Conservation (phyloP, 1,284 basidiomycete species). For the Pseudozyma sp. region DNA sequence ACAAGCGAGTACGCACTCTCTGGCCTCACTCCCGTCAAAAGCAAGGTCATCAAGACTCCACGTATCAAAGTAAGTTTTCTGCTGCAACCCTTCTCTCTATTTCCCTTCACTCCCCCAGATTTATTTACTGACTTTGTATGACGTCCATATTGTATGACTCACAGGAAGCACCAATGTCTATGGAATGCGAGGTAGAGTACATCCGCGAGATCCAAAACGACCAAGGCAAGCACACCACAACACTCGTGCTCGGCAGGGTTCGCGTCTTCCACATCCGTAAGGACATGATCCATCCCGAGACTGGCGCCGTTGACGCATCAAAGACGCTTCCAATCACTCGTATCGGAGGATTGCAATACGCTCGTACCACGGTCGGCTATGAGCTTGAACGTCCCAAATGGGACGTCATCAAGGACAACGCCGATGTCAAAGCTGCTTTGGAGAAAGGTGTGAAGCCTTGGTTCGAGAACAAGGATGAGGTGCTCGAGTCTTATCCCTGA, state of each 20-base stretch:
- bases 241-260: slow-evolving; percentile 53
- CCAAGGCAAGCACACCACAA: slow-evolving; percentile 55
- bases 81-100: neutral
- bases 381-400: slow-evolving; percentile 55
- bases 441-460: slow-evolving; percentile 27
- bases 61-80: slow-evolving; percentile 39
- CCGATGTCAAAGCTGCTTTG: slow-evolving; percentile 43
- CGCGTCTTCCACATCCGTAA: slow-evolving; percentile 55
- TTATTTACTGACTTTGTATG: neutral
- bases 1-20: slow-evolving; percentile 54
- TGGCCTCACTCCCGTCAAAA: slow-evolving; percentile 58
- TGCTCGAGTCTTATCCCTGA: slow-evolving; percentile 40
- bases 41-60: slow-evolving; percentile 49
- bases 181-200: slow-evolving; percentile 60
- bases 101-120: neutral
- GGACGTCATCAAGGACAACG: slow-evolving; percentile 34
- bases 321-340: slow-evolving; percentile 53
- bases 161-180: slow-evolving; percentile 55
- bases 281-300: slow-evolving; percentile 50
- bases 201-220: slow-evolving; percentile 45
- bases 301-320: slow-evolving; percentile 44
- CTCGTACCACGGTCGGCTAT: slow-evolving; percentile 39
- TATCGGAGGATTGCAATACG: slow-evolving; percentile 55
- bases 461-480: slow-evolving; percentile 43
- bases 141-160: no score